phyloP scores from a whole-genome alignment of 2,329 filamentous ascomycete genomes.

The Ceratocystis diversiconidia region DNA sequence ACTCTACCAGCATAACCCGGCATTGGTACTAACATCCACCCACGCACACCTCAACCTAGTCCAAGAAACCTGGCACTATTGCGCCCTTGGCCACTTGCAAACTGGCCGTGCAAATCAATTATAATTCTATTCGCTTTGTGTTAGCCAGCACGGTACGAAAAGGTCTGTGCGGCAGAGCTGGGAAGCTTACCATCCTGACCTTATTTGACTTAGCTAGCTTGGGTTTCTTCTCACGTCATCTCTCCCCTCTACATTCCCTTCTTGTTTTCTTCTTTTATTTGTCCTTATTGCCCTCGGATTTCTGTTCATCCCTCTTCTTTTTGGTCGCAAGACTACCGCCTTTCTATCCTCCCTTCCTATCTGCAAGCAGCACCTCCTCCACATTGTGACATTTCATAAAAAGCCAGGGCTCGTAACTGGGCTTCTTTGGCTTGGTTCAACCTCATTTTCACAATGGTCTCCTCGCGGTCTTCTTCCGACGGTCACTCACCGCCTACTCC shows the following conservation, averaged over 20 bases:
- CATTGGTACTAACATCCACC: neutral
- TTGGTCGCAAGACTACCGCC: neutral
- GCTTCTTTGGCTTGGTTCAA: neutral
- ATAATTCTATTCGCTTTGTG: neutral
- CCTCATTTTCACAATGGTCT: slow-evolving; percentile 3
- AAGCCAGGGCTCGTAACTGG: neutral
- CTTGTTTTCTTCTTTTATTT: neutral
- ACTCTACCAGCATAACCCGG: neutral
- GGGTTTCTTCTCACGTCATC: neutral
- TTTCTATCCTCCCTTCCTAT: neutral
- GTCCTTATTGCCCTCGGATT: neutral
- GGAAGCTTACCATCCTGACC: neutral
- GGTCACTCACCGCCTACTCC: slow-evolving; percentile 7
- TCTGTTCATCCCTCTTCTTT: neutral
- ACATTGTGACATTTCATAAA: neutral
- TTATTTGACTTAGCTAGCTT: neutral
- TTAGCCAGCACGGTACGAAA: neutral
- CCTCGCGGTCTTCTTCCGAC: slow-evolving; percentile 4
- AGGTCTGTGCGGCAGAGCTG: neutral
- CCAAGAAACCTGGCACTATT: neutral
- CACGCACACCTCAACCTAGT: neutral
- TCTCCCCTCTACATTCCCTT: slow-evolving; percentile 1
- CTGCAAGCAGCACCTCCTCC: neutral
- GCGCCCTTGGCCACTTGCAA: neutral
- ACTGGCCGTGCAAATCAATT: neutral